A percentile compares a stretch with the other conserved stretches of the same genome.
phyloP scores from a whole-genome alignment of 305 asterid species.

The Petunia hybrid region DNA sequence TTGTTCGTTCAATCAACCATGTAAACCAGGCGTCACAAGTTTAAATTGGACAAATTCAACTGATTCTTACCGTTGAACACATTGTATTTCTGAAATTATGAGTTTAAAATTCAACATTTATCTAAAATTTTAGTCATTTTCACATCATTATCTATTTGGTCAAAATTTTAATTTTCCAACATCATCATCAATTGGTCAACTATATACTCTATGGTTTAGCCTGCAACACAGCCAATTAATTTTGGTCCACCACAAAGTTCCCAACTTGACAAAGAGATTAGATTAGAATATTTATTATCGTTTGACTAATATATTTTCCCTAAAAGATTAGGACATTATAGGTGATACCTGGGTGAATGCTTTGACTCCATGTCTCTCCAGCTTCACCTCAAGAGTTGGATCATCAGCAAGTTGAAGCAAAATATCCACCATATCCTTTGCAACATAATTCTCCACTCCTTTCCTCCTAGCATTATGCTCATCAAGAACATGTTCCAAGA shows the following conservation, averaged over 20 bases:
- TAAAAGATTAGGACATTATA: not conserved
- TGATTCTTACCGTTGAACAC: no score
- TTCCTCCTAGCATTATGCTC: slow-evolving; percentile 58
- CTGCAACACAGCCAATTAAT: not conserved
- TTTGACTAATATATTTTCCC: not conserved
- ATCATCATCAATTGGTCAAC: no score
- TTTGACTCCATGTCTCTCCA: slow-evolving; percentile 88
- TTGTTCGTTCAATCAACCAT: not conserved
- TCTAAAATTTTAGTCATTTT: no score
- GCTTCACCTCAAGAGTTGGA: slow-evolving; percentile 73
- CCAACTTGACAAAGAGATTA: not conserved
- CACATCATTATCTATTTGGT: no score
- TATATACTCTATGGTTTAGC: no score
- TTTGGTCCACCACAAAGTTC: not conserved
- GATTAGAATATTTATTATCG: not conserved
- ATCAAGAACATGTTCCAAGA: slow-evolving; percentile 70
- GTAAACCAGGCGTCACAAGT: not conserved
- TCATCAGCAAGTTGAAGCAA: slow-evolving; percentile 76
- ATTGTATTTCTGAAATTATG: no score
- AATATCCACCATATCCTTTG: slow-evolving; percentile 82
- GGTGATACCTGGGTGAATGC: slow-evolving; percentile 77
- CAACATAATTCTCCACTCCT: slow-evolving; percentile 23
- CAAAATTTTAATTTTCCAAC: no score
- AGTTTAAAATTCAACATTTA: no score
- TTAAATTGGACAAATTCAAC: no score